Percentiles rank a stretch among this genome's conserved stretches.
phyloP scores from a whole-genome alignment of 257 asterid species.

The Solanum dulcamara region DNA sequence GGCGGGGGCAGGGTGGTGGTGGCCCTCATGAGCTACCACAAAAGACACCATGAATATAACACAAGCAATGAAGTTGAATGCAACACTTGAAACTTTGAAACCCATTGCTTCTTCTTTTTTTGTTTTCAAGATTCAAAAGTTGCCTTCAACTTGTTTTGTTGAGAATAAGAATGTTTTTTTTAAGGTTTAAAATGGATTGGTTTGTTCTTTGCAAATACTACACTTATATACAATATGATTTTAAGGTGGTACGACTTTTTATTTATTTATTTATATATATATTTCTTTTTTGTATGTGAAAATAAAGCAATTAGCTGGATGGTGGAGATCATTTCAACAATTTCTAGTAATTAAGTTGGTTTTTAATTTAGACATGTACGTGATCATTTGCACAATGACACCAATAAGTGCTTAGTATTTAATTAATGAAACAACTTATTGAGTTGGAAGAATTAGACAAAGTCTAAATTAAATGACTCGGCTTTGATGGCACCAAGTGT shows the following conservation, averaged over 20 bases:
- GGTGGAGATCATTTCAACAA: neutral
- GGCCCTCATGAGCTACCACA: neutral
- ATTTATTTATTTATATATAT: neutral
- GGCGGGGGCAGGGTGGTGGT: neutral
- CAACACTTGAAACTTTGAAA: neutral
- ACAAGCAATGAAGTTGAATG: neutral
- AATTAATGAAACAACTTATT: neutral
- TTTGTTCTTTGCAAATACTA: neutral
- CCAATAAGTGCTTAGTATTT: neutral
- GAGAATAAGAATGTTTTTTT: neutral
- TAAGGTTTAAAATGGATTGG: neutral
- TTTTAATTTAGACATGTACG: neutral
- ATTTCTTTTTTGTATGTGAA: neutral
- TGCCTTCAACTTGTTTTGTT: neutral
- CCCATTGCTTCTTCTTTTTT: neutral
- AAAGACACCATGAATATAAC: neutral
- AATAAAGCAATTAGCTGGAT: neutral
- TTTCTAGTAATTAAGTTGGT: neutral
- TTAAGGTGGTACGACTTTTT: neutral
- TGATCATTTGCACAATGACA: neutral
- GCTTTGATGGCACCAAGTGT: neutral
- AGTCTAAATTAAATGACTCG: neutral
- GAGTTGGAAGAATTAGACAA: neutral
- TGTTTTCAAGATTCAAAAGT: neutral
- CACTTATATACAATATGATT: neutral